Percentiles rank a stretch among this genome's conserved stretches.
These are phyloP conservation scores for Leishmania braziliensis DNA, from an alignment of 208 protist genomes.

Conservation along the genomic window DNA sequence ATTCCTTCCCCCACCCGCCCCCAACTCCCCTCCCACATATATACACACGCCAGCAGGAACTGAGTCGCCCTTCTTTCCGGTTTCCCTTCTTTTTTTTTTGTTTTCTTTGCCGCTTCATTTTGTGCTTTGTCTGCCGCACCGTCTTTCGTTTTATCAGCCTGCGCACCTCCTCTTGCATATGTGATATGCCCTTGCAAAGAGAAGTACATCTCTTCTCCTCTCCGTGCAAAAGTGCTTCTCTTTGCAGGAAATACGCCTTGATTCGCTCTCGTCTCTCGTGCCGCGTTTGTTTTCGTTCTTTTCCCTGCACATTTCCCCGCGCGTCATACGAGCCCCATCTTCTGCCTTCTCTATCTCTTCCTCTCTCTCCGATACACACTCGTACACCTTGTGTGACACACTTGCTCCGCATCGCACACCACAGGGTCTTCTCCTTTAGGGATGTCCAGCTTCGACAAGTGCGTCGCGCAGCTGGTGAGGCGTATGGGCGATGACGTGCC, in stretches of 20 bases:
- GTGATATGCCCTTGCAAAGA: background rate
- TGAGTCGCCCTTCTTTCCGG: background rate
- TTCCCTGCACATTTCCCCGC: background rate
- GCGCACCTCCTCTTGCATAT: background rate
- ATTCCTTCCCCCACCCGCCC: background rate
- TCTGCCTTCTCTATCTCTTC: background rate
- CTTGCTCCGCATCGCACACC: background rate
- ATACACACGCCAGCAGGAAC: background rate
- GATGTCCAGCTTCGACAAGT: slow-evolving; percentile 84
- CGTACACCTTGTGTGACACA: background rate
- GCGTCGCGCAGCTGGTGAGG: slow-evolving; percentile 55
- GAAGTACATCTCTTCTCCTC: background rate
- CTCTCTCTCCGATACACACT: background rate
- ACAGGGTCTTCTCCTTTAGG: background rate
- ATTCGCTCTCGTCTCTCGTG: background rate
- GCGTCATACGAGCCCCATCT: no score
- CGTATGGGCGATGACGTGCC: slow-evolving; percentile 28
- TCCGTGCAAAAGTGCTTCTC: background rate
- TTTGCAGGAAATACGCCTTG: background rate
- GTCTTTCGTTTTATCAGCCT: background rate
- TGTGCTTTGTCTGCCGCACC: background rate
- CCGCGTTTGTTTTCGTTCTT: background rate
- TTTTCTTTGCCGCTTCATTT: background rate
- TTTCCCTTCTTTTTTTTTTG: background rate
- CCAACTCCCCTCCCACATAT: background rate